These are phyloP conservation scores for Alopecurus myosuroides DNA, from an alignment of 176 grass and related monocot species.

Conservation along the genomic window DNA sequence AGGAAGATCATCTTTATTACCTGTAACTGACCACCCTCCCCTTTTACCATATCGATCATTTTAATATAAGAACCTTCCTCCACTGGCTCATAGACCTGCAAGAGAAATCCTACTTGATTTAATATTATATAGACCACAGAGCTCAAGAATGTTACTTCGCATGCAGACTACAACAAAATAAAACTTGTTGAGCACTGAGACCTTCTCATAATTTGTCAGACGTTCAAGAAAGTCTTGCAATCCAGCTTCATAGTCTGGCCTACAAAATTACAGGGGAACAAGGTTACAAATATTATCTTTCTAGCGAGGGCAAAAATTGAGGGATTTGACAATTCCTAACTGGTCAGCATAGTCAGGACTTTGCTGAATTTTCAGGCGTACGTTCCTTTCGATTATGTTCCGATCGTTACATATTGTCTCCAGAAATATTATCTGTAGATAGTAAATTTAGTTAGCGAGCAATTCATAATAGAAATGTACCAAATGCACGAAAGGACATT, in stretches of 20 bases:
- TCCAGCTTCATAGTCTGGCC: conserved; percentile 86
- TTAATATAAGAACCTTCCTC: conserved; percentile 97
- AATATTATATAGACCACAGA: conserved; percentile 5
- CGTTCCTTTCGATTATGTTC: conserved; percentile 86
- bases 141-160: conserved; percentile 10
- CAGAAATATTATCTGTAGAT: conserved; percentile 91
- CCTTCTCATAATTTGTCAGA: conserved; percentile 90
- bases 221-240: conserved; percentile 85
- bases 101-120: conserved; percentile 15
- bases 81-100: conserved; percentile 85
- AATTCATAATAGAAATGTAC: conserved; percentile 3
- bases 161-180: not conserved
- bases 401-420: conserved; percentile 98
- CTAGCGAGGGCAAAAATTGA: not conserved
- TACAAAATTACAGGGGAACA: conserved; percentile 36
- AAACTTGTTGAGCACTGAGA: conserved; percentile 30
- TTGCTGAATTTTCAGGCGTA: conserved; percentile 98
- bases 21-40: conserved; percentile 86
- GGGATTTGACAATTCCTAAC: conserved; percentile 49
- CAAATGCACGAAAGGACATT: conserved; percentile 11
- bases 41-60: conserved; percentile 99
- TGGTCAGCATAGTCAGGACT: conserved; percentile 96
- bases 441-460: conserved; percentile 25
- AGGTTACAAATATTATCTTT: conserved; percentile 8
- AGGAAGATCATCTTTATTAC: conserved; percentile 34